Percentiles rank a stretch among this genome's conserved stretches.
Conservation (phyloP, 1,284 basidiomycete species). For the Papiliotrema fonsecae region DNA sequence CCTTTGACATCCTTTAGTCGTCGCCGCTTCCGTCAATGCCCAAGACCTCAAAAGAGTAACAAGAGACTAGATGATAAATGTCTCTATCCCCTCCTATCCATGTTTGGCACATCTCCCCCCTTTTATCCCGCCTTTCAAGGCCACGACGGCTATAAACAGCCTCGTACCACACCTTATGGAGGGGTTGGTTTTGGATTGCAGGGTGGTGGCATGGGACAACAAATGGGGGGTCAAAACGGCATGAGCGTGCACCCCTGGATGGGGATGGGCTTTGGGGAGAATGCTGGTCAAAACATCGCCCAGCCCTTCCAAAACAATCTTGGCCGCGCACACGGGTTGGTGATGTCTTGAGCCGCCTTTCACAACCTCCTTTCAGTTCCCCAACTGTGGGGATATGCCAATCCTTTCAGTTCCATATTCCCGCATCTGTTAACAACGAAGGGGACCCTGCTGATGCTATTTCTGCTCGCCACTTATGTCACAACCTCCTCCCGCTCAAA, state of each 20-base stretch:
- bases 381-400: too few species aligned
- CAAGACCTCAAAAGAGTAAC: neutral
- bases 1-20: neutral
- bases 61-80: neutral
- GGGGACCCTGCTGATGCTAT: neutral
- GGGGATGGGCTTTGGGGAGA: neutral
- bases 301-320: neutral
- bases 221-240: neutral
- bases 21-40: neutral
- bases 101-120: slow-evolving; percentile 5
- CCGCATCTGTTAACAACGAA: neutral
- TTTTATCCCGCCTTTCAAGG: neutral
- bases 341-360: too few species aligned
- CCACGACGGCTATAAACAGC: slow-evolving; percentile 11
- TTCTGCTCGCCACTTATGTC: neutral
- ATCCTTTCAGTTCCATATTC: neutral
- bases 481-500: neutral
- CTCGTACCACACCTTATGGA: slow-evolving; percentile 18
- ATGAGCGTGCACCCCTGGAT: neutral
- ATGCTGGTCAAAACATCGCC: neutral
- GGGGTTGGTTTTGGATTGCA: slow-evolving; percentile 33
- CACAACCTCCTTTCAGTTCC: too few species aligned
- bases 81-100: neutral
- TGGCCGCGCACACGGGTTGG: neutral
- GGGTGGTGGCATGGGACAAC: neutral